Conservation (phyloP, 129 eudicot species). For the Artemisia annua region DNA sequence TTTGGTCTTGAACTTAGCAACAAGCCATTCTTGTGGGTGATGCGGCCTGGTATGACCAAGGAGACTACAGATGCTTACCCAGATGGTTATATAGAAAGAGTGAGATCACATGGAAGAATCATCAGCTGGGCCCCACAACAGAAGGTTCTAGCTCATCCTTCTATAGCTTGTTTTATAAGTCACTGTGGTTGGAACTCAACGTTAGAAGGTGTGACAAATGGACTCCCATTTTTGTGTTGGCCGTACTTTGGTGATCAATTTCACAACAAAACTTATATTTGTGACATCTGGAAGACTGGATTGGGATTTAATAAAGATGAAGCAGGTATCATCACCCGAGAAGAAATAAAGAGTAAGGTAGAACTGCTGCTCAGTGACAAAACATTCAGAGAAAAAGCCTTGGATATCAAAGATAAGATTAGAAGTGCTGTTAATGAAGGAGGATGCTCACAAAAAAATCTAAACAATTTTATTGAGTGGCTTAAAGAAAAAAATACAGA, state of each 20-base stretch:
- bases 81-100: constrained; percentile 36
- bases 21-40: no score
- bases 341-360: constrained; percentile 28
- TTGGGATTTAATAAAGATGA: no score
- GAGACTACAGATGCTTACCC: neutral
- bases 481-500: neutral
- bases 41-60: no score
- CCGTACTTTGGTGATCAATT: constrained; percentile 64
- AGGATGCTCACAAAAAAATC: constrained; percentile 40
- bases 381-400: constrained; percentile 7
- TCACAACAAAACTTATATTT: constrained; percentile 43
- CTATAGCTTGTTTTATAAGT: constrained; percentile 52
- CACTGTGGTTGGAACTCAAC: constrained; percentile 40
- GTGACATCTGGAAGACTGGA: constrained; percentile 17
- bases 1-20: constrained; percentile 38
- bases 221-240: constrained; percentile 22
- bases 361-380: constrained; percentile 35
- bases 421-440: constrained; percentile 16
- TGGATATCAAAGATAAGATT: constrained; percentile 28
- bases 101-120: constrained; percentile 32
- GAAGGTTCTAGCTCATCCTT: no score
- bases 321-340: no score
- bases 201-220: no score
- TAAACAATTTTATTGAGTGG: constrained; percentile 28
- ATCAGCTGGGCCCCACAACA: constrained; percentile 65